A percentile compares a stretch with the other conserved stretches of the same genome.
phyloP scores from a whole-genome alignment of 208 protist genomes.

The Kentomonas sorsogonicus region DNA sequence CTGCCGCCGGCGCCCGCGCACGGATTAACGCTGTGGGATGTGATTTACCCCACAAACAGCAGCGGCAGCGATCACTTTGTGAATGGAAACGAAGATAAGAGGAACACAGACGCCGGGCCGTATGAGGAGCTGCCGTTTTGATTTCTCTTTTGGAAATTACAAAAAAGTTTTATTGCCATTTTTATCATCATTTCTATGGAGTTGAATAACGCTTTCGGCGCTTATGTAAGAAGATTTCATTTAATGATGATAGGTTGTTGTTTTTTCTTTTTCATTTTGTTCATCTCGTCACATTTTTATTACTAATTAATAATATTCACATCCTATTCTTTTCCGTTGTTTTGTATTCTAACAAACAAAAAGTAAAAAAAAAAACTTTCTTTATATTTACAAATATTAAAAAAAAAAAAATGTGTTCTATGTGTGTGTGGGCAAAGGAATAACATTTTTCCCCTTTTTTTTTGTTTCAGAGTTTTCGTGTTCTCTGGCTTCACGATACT shows the following conservation, averaged over 20 bases:
- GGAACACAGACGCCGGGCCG: no score
- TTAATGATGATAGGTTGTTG: neutral
- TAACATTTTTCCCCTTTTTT: conserved; percentile 1
- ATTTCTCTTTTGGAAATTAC: conserved; percentile 19
- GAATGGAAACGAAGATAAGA: no score
- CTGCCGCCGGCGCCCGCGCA: conserved; percentile 70
- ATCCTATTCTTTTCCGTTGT: conserved; percentile 2
- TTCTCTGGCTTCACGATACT: no score
- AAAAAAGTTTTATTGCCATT: conserved; percentile 1
- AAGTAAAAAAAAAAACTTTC: conserved; percentile 8
- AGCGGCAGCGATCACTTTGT: no score
- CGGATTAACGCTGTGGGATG: conserved; percentile 84
- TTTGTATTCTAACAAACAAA: conserved; percentile 1
- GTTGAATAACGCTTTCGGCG: no score
- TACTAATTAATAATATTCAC: conserved; percentile 6
- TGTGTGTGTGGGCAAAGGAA: neutral
- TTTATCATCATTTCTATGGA: conserved; percentile 1
- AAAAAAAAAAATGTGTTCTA: conserved; percentile 7
- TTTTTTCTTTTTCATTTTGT: conserved; percentile 1
- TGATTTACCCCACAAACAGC: conserved; percentile 82
- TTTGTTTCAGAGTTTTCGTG: neutral
- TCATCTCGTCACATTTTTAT: neutral
- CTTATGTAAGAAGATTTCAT: no score
- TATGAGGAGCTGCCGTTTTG: conserved; percentile 63
- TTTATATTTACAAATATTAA: neutral